Percentiles rank a stretch among this genome's conserved stretches.
Evolutionary conservation across 2,329 filamentous ascomycete genomes (phyloP).

Genomic region (Aureobasidium sp.): DNA sequence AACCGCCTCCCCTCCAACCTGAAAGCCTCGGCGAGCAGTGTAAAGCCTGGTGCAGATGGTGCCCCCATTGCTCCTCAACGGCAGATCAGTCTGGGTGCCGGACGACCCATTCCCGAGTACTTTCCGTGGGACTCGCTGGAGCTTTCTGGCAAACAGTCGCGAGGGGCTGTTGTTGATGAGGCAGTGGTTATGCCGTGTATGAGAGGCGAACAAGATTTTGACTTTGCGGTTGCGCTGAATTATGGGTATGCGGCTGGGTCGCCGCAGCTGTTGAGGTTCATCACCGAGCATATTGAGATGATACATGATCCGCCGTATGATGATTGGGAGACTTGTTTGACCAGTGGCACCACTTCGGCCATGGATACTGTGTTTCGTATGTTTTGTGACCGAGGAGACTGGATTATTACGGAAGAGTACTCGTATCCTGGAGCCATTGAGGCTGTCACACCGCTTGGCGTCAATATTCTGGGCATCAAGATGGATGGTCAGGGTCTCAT

Average conservation of each 20-base stretch:
- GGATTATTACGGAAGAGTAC: constrained; percentile 22
- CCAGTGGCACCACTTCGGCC: constrained; percentile 27
- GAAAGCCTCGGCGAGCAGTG: constrained; percentile 6
- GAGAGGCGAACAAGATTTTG: constrained; percentile 12
- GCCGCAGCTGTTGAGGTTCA: constrained; percentile 23
- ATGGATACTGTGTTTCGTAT: constrained; percentile 27
- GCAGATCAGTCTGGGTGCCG: constrained; percentile 14
- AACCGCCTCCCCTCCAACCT: constrained; percentile 5
- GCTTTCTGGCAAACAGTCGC: not conserved
- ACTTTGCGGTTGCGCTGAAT: constrained; percentile 24
- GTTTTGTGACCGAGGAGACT: constrained; percentile 25
- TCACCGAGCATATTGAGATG: constrained; percentile 26
- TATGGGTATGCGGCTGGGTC: constrained; percentile 26
- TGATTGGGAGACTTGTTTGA: constrained; percentile 27
- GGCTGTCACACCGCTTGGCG: constrained; percentile 22
- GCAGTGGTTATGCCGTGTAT: not conserved
- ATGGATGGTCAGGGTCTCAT: constrained; percentile 27
- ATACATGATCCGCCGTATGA: constrained; percentile 28
- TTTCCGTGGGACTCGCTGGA: constrained; percentile 17
- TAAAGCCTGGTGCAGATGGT: not conserved
- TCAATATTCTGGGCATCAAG: constrained; percentile 23
- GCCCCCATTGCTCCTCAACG: not conserved
- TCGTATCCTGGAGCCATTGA: constrained; percentile 27
- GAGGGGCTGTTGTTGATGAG: not conserved
- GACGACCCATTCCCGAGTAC: constrained; percentile 16